A percentile compares a stretch with the other conserved stretches of the same genome.
Evolutionary conservation across 805 yeast genomes (phyloP).

Genomic region (Cyberlindnera misumaiensis): DNA sequence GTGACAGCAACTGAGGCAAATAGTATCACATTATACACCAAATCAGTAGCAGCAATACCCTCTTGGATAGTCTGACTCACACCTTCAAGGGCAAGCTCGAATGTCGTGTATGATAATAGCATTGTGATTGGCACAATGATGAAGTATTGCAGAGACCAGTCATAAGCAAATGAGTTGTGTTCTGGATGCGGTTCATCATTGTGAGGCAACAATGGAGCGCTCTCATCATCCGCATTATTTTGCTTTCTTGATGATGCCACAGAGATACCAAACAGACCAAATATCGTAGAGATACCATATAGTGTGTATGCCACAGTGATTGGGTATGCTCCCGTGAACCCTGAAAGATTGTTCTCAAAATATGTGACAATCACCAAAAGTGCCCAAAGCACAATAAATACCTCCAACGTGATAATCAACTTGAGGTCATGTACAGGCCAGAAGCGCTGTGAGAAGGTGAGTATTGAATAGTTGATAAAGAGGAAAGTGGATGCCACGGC

Average conservation of each 20-base stretch:
- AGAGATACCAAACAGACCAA: conserved; percentile 42
- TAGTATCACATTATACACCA: conserved; percentile 31
- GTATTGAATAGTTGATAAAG: conserved; percentile 47
- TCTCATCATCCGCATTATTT: conserved; percentile 12
- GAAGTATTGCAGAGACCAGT: conserved; percentile 75
- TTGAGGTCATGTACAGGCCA: conserved; percentile 54
- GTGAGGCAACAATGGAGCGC: conserved; percentile 27
- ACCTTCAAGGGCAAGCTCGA: conserved; percentile 52
- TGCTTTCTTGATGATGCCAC: conserved; percentile 24
- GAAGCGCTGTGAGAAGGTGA: conserved; percentile 33
- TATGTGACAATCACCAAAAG: conserved; percentile 44
- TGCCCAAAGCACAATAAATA: conserved; percentile 52
- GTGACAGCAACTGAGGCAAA: conserved; percentile 32
- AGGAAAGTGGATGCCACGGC: conserved; percentile 42
- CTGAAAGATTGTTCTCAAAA: conserved; percentile 36
- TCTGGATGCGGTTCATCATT: conserved; percentile 9
- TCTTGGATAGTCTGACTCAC: conserved; percentile 69
- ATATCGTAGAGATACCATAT: conserved; percentile 38
- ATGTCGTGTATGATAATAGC: conserved; percentile 46
- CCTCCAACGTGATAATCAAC: conserved; percentile 47
- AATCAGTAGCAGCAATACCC: conserved; percentile 36
- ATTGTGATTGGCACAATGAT: conserved; percentile 60
- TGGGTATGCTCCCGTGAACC: conserved; percentile 41
- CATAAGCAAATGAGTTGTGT: conserved; percentile 43
- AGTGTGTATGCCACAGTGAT: conserved; percentile 40